Evolutionary conservation across 495 filamentous ascomycete genomes (phyloP).

Genomic region (Xeromyces bisporus): DNA sequence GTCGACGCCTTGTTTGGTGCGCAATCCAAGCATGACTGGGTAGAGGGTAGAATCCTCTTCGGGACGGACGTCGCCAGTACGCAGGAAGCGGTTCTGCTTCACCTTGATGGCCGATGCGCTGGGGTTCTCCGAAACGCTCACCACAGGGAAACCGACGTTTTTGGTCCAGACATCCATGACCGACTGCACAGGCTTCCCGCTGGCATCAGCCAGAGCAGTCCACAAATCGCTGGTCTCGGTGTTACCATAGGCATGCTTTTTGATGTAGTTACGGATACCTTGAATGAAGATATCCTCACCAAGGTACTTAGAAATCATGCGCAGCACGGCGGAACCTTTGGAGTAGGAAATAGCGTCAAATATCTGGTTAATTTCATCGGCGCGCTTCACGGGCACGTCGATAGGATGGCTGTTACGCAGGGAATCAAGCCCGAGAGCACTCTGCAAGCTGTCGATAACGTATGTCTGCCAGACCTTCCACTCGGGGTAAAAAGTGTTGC

Average conservation of each 20-base stretch:
- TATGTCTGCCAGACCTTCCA: constrained; percentile 99
- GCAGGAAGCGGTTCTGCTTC: constrained; percentile 52
- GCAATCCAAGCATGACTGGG: constrained; percentile 43
- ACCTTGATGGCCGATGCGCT: constrained; percentile 30
- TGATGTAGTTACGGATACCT: constrained; percentile 79
- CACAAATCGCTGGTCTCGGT: constrained; percentile 75
- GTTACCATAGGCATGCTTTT: constrained; percentile 76
- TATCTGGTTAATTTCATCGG: constrained; percentile 94
- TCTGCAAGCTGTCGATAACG: constrained; percentile 78
- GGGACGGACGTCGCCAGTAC: constrained; percentile 46
- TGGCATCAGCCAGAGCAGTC: constrained; percentile 75
- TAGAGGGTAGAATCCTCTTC: constrained; percentile 59
- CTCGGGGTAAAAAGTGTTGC: constrained; percentile 72
- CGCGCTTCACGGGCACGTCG: constrained; percentile 87
- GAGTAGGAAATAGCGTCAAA: constrained; percentile 97
- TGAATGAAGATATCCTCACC: constrained; percentile 89
- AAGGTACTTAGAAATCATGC: constrained; percentile 93
- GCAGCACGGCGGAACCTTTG: constrained; percentile 87
- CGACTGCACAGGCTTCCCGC: constrained; percentile 71
- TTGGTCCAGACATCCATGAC: constrained; percentile 58
- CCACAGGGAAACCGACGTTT: constrained; percentile 48
- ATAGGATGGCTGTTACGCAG: constrained; percentile 91
- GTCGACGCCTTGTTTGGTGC: constrained; percentile 40
- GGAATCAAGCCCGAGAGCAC: constrained; percentile 75
- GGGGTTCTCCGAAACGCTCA: constrained; percentile 40